Evolutionary conservation across 139 green algal genomes (phyloP).

Genomic region (Tetraselmis striata): DNA sequence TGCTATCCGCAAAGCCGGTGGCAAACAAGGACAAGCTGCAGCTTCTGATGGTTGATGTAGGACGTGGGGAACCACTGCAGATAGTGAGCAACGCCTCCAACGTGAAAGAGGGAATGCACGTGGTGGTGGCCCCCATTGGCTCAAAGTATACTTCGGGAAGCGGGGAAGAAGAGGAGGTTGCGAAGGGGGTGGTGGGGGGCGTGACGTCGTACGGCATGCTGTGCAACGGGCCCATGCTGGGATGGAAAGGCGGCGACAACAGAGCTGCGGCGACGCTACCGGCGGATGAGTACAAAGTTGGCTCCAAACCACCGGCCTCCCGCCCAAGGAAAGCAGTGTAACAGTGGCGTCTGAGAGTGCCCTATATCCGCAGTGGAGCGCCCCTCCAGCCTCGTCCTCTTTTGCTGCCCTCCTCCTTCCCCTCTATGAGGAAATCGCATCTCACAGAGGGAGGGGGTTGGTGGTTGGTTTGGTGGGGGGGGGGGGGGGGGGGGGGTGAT

Average conservation of each 20-base stretch:
- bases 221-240: conserved; percentile 22
- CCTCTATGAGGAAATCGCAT: too few relatives aligned
- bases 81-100: conserved; percentile 21
- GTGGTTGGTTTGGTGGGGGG: too few relatives aligned
- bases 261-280: conserved; percentile 14
- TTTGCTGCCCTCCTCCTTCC: too few relatives aligned
- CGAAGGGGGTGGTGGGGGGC: conserved; percentile 10
- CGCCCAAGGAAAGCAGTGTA: not conserved
- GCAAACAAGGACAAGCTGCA: conserved; percentile 15
- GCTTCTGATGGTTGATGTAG: conserved; percentile 4
- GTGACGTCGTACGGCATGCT: conserved; percentile 17
- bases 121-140: conserved; percentile 6
- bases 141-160: not conserved
- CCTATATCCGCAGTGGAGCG: too few relatives aligned
- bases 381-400: too few relatives aligned
- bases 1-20: conserved; percentile 1
- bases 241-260: conserved; percentile 14
- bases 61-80: not conserved
- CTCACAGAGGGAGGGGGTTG: too few relatives aligned
- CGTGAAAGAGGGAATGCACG: not conserved
- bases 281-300: not conserved
- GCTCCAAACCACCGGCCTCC: not conserved
- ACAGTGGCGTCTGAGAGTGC: too few relatives aligned
- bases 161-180: conserved; percentile 2
- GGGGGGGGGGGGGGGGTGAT: too few relatives aligned